Percentiles rank a stretch among this genome's conserved stretches.
Evolutionary conservation across 176 grass and related monocot species (phyloP).

Genomic region (Raddia guianensis): DNA sequence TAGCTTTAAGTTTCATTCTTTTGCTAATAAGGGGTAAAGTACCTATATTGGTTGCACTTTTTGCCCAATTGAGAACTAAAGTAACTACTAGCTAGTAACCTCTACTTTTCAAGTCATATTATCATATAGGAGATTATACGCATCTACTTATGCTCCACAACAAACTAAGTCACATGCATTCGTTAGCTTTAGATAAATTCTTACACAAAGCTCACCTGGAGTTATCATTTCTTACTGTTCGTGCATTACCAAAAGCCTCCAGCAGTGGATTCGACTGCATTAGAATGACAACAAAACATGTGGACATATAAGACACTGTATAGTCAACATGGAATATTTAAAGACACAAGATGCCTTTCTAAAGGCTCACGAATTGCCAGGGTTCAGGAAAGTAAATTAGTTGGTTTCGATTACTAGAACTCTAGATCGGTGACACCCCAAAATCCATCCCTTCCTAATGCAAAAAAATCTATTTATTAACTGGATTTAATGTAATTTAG

Average conservation of each 20-base stretch:
- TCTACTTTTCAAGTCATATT: conserved; percentile 2
- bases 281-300: conserved; percentile 31
- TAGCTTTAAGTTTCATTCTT: conserved; percentile 19
- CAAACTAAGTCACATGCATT: conserved; percentile 23
- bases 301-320: conserved; percentile 15
- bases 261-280: conserved; percentile 88
- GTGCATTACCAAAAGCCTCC: conserved; percentile 93
- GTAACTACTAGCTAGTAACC: neutral
- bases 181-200: neutral
- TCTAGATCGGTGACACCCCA: neutral
- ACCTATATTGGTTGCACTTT: neutral
- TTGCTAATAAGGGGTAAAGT: neutral
- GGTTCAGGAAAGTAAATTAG: neutral
- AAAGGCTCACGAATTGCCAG: neutral
- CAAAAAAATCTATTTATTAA: no score
- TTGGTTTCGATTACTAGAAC: neutral
- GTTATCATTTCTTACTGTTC: conserved; percentile 87
- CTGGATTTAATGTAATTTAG: no score
- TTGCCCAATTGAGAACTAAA: conserved; percentile 1
- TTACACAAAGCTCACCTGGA: conserved; percentile 63
- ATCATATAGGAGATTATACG: conserved; percentile 3
- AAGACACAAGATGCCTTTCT: conserved; percentile 20
- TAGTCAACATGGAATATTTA: conserved; percentile 6
- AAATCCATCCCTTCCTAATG: neutral
- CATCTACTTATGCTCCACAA: neutral